These are phyloP conservation scores for Nitzschia inconspicua DNA, from an alignment of 108 stramenopile genomes.

Conservation along the genomic window DNA sequence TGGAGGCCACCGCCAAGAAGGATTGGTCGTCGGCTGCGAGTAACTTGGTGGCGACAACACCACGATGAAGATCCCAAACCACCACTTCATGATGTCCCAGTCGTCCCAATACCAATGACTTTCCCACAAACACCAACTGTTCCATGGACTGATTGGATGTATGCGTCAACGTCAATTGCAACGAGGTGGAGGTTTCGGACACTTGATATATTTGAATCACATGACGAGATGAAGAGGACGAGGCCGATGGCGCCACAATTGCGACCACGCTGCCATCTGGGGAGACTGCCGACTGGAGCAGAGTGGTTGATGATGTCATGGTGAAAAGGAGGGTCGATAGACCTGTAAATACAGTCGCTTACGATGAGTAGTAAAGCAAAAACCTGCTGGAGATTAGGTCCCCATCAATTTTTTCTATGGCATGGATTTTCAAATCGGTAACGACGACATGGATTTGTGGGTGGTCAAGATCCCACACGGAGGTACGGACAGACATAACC, in stretches of 20 bases:
- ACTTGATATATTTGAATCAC: conserved; percentile 29
- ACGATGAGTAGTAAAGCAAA: too few relatives aligned
- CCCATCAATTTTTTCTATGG: too few relatives aligned
- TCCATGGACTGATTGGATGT: not conserved
- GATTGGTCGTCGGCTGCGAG: conserved; percentile 8
- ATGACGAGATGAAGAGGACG: conserved; percentile 4
- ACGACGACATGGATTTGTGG: too few relatives aligned
- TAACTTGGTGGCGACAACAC: conserved; percentile 37
- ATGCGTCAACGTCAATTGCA: conserved; percentile 34
- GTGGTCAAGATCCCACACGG: too few relatives aligned
- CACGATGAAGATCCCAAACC: conserved; percentile 48
- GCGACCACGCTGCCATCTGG: conserved; percentile 27
- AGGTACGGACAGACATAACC: too few relatives aligned
- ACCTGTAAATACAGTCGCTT: too few relatives aligned
- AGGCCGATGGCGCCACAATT: conserved; percentile 8
- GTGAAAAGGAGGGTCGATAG: too few relatives aligned
- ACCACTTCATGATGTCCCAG: conserved; percentile 19
- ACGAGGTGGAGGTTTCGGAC: conserved; percentile 5
- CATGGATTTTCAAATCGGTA: too few relatives aligned
- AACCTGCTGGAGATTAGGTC: too few relatives aligned
- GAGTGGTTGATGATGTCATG: too few relatives aligned
- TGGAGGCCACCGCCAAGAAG: conserved; percentile 16
- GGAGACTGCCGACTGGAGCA: conserved; percentile 18
- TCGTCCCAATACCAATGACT: conserved; percentile 14
- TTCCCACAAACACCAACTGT: conserved; percentile 25